Percentiles rank a stretch among this genome's conserved stretches.
phyloP scores from a whole-genome alignment of 441 rosid genomes.

The Sinapis alba region DNA sequence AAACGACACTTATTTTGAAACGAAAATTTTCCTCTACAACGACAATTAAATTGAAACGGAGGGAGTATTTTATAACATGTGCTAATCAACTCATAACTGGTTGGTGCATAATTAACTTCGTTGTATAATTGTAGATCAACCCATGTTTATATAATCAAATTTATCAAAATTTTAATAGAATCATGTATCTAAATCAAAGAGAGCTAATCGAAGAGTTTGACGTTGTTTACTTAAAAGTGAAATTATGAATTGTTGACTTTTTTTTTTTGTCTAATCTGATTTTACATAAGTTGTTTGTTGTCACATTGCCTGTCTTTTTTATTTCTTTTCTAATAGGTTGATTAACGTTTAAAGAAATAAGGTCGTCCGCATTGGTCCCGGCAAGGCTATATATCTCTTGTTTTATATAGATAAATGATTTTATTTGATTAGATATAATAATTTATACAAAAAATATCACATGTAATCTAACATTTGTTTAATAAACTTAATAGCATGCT shows the following conservation, averaged over 20 bases:
- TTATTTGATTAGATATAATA: not conserved
- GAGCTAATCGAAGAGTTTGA: not conserved
- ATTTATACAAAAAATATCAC: not conserved
- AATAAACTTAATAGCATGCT: not conserved
- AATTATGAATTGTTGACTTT: not conserved
- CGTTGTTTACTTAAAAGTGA: not conserved
- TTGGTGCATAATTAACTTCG: not conserved
- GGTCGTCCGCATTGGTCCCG: not conserved
- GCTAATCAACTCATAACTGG: not conserved
- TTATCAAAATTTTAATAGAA: not conserved
- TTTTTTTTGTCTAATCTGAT: not conserved
- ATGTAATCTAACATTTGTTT: not conserved
- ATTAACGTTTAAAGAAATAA: not conserved
- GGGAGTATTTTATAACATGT: not conserved
- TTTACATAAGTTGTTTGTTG: not conserved
- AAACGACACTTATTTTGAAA: too few species aligned
- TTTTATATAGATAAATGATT: not conserved
- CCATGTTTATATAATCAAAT: not conserved
- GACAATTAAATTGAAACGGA: too few species aligned
- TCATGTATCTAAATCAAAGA: not conserved
- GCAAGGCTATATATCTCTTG: not conserved
- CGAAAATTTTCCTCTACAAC: too few species aligned
- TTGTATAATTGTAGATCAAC: not conserved
- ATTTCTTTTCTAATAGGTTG: not conserved
- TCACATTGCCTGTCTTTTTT: not conserved